phyloP scores from a whole-genome alignment of 306 rosid species.

The Rubus parviflorus region DNA sequence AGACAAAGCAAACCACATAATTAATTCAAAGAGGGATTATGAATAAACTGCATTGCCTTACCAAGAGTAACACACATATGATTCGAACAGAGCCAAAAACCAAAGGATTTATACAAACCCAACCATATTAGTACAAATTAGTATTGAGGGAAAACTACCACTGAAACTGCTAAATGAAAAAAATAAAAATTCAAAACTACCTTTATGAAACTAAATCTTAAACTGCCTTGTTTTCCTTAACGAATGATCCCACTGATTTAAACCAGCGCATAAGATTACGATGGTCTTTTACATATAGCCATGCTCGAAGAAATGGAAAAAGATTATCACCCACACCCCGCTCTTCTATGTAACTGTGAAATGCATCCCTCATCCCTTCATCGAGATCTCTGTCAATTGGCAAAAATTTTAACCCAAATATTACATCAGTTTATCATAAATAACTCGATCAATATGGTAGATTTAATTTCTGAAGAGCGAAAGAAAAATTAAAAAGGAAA shows the following conservation, averaged over 20 bases:
- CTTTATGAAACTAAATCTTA: constrained; percentile 12
- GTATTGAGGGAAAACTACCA: neutral
- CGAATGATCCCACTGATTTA: constrained; percentile 61
- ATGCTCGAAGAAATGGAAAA: constrained; percentile 88
- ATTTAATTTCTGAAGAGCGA: neutral
- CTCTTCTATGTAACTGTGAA: constrained; percentile 80
- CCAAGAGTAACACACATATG: neutral
- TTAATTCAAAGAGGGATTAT: too few relatives aligned
- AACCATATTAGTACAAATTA: neutral
- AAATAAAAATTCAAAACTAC: too few relatives aligned
- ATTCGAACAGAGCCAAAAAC: neutral
- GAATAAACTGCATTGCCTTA: neutral
- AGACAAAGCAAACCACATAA: too few relatives aligned
- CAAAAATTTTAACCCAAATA: constrained; percentile 13
- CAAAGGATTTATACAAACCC: neutral
- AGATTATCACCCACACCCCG: constrained; percentile 80
- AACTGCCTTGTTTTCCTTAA: constrained; percentile 48
- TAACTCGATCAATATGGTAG: neutral
- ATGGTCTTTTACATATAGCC: constrained; percentile 94
- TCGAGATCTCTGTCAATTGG: constrained; percentile 68
- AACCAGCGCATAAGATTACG: constrained; percentile 87
- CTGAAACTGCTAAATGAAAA: constrained; percentile 1
- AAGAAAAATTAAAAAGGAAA: neutral
- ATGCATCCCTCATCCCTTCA: constrained; percentile 70
- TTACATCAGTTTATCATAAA: neutral